Percentiles rank a stretch among this genome's conserved stretches.
These are phyloP conservation scores for Naumovozyma baii DNA, from an alignment of 805 yeast species.

Conservation along the genomic window DNA sequence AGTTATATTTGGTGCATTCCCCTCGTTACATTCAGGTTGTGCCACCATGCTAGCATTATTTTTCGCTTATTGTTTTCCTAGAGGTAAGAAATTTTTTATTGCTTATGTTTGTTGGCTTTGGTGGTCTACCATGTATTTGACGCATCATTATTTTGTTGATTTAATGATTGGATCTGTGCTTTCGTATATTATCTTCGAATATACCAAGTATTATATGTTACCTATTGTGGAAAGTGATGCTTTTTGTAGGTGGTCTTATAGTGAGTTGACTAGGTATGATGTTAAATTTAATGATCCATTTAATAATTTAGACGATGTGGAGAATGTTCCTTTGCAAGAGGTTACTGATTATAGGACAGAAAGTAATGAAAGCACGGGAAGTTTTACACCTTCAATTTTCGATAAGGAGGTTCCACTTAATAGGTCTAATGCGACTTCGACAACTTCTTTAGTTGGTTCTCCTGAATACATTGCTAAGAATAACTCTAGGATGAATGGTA, in stretches of 20 bases:
- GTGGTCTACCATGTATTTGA: conserved; percentile 97
- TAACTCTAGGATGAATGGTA: neutral
- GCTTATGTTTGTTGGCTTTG: conserved; percentile 85
- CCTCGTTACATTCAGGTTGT: conserved; percentile 87
- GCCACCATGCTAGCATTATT: conserved; percentile 91
- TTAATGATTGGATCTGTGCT: conserved; percentile 89
- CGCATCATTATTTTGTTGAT: conserved; percentile 93
- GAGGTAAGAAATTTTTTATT: conserved; percentile 51
- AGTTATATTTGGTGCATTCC: conserved; percentile 84
- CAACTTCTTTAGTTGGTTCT: conserved; percentile 23
- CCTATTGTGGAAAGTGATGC: conserved; percentile 47
- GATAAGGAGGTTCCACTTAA: conserved; percentile 27
- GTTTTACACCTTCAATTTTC: conserved; percentile 25
- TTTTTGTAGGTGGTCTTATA: conserved; percentile 65
- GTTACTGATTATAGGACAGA: conserved; percentile 6
- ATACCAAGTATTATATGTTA: conserved; percentile 56
- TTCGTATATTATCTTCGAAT: conserved; percentile 58
- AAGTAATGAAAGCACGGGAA: conserved; percentile 12
- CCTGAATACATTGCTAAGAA: neutral
- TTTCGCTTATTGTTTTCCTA: conserved; percentile 74
- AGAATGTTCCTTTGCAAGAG: conserved; percentile 22
- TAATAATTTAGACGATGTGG: conserved; percentile 22
- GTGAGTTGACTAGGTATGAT: conserved; percentile 31
- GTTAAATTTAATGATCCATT: conserved; percentile 31
- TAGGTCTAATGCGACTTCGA: conserved; percentile 30